Percentiles rank a stretch among this genome's conserved stretches.
phyloP scores from a whole-genome alignment of 2,329 filamentous ascomycete species.

The Beauveria brongniartii region DNA sequence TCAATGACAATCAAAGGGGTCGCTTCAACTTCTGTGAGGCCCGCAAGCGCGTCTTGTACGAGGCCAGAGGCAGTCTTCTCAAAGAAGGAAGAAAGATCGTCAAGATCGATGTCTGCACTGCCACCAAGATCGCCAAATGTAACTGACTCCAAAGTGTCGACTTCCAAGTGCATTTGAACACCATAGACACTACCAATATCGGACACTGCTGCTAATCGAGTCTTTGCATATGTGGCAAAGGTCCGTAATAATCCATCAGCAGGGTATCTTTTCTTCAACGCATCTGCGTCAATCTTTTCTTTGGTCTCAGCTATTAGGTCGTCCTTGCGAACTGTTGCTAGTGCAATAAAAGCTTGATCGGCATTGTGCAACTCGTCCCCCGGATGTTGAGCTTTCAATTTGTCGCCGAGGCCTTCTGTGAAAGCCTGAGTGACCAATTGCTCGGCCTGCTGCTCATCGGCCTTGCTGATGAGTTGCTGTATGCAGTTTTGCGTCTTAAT shows the following conservation, averaged over 20 bases:
- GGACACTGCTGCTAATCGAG: conserved; percentile 24
- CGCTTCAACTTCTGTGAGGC: conserved; percentile 23
- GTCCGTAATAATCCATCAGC: conserved; percentile 30
- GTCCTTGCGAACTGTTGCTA: conserved; percentile 26
- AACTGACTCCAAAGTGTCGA: conserved; percentile 20
- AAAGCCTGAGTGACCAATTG: conserved; percentile 50
- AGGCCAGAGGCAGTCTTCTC: conserved; percentile 34
- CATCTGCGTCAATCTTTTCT: conserved; percentile 13
- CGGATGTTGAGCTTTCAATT: conserved; percentile 28
- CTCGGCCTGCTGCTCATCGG: conserved; percentile 41
- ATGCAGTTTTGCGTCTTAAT: conserved; percentile 46
- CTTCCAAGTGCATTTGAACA: conserved; percentile 25
- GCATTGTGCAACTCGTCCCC: conserved; percentile 25
- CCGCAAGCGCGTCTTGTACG: conserved; percentile 32
- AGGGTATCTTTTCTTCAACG: conserved; percentile 31
- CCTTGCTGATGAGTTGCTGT: conserved; percentile 39
- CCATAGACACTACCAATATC: conserved; percentile 28
- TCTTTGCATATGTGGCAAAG: conserved; percentile 25
- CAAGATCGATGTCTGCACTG: conserved; percentile 28
- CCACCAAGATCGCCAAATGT: conserved; percentile 19
- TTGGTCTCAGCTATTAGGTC: conserved; percentile 22
- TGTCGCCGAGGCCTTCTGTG: conserved; percentile 45
- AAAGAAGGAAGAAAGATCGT: conserved; percentile 34
- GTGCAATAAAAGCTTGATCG: conserved; percentile 26
- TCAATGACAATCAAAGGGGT: conserved; percentile 5